Conservation (phyloP, 2,329 filamentous ascomycete species). For the Phialocephala subalpina region DNA sequence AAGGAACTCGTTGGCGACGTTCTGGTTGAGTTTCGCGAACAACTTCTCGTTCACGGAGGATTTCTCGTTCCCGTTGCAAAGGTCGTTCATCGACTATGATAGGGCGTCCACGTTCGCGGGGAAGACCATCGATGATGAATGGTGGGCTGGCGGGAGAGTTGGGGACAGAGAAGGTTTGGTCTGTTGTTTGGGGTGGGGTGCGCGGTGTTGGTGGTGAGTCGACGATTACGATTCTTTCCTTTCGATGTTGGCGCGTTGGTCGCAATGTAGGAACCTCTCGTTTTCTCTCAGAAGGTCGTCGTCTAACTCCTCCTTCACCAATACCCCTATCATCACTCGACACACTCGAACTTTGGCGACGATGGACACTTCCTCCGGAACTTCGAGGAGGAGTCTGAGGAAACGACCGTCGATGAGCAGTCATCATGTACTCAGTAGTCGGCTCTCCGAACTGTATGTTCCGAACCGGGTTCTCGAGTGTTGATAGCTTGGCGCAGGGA, state of each 20-base stretch:
- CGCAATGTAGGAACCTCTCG: constrained; percentile 36
- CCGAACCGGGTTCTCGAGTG: constrained; percentile 52
- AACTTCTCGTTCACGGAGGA: neutral
- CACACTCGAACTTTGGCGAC: constrained; percentile 43
- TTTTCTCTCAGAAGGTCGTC: constrained; percentile 47
- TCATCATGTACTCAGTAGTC: constrained; percentile 47
- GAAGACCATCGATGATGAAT: constrained; percentile 26
- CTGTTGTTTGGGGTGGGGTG: constrained; percentile 54
- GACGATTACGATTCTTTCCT: constrained; percentile 55
- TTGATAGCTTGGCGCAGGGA: constrained; percentile 52
- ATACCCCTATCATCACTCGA: constrained; percentile 45
- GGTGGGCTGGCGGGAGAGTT: constrained; percentile 38
- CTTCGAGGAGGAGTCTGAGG: constrained; percentile 40
- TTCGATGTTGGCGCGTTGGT: constrained; percentile 42
- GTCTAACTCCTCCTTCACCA: constrained; percentile 48
- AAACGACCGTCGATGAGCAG: constrained; percentile 42
- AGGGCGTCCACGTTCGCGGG: constrained; percentile 32
- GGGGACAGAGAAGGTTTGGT: constrained; percentile 48
- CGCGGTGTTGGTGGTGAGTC: constrained; percentile 55
- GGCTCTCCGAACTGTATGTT: constrained; percentile 47
- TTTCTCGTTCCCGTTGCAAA: constrained; percentile 19
- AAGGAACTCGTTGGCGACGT: constrained; percentile 22
- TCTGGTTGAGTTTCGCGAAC: neutral
- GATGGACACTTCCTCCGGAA: constrained; percentile 35
- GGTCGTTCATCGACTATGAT: constrained; percentile 42